These are phyloP conservation scores for Colletotrichum viniferum DNA, from an alignment of 2,329 filamentous ascomycete species.

Conservation along the genomic window DNA sequence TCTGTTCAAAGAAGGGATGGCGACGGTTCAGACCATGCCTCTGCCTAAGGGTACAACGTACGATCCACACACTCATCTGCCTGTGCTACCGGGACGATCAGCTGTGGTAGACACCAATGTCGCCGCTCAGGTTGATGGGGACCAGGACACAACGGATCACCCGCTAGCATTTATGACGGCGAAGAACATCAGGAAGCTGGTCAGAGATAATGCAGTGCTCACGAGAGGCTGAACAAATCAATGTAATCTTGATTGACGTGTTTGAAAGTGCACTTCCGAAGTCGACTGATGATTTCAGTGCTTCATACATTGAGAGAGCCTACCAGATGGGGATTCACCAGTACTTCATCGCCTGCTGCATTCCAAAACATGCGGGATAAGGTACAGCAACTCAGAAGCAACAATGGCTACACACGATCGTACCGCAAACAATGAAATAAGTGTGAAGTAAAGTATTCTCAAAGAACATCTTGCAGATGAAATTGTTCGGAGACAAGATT, in stretches of 20 bases:
- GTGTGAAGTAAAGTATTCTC: no score
- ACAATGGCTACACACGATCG: no score
- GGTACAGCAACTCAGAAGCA: rapidly evolving
- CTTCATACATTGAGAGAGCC: no score
- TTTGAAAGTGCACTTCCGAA: background rate
- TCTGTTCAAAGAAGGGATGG: background rate
- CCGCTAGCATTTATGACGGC: background rate
- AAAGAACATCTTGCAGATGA: no score
- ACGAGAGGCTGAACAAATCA: background rate
- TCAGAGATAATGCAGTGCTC: background rate
- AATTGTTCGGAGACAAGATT: rapidly evolving
- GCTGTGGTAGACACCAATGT: background rate
- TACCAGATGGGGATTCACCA: no score
- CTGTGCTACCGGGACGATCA: background rate
- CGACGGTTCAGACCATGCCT: background rate
- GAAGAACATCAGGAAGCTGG: background rate
- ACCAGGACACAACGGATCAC: background rate
- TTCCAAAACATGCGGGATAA: no score
- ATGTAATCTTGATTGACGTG: rapidly evolving
- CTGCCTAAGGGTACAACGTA: background rate
- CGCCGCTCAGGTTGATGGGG: background rate
- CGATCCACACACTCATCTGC: background rate
- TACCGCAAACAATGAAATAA: no score
- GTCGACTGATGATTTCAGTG: no score
- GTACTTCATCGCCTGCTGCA: no score